A percentile compares a stretch with the other conserved stretches of the same genome.
Evolutionary conservation across 768 basidiomycete species (phyloP).

Genomic region (Rhizopogon vesiculosus): DNA sequence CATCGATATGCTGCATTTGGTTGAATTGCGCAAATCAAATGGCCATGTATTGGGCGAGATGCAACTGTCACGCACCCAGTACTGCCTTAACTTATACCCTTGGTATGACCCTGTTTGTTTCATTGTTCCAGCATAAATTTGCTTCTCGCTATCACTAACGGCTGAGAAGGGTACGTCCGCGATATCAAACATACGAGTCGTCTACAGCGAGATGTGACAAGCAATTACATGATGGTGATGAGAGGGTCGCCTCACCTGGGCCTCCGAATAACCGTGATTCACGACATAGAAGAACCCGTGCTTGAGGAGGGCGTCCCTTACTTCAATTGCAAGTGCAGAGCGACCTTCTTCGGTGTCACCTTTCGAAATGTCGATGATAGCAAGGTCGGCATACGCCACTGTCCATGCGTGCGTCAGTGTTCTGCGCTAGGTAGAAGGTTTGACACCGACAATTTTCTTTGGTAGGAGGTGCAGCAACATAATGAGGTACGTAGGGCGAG

Average conservation of each 20-base stretch:
- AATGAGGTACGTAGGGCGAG: constrained; percentile 31
- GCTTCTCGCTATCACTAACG: constrained; percentile 40
- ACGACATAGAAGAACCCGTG: constrained; percentile 40
- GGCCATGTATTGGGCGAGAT: neutral
- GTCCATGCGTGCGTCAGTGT: constrained; percentile 18
- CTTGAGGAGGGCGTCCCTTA: constrained; percentile 41
- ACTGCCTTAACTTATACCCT: constrained; percentile 48
- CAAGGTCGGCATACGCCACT: constrained; percentile 49
- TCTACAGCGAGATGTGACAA: constrained; percentile 23
- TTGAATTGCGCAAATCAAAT: neutral
- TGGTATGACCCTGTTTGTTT: constrained; percentile 44
- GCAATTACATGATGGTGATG: neutral
- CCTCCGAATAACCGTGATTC: constrained; percentile 34
- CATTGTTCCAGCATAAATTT: constrained; percentile 32
- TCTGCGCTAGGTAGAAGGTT: neutral
- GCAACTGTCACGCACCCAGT: constrained; percentile 33
- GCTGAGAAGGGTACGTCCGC: constrained; percentile 40
- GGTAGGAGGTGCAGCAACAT: constrained; percentile 31
- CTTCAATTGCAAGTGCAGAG: constrained; percentile 31
- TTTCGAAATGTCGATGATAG: constrained; percentile 46
- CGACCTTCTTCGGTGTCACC: constrained; percentile 34
- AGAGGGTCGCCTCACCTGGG: constrained; percentile 20
- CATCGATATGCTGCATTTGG: constrained; percentile 49
- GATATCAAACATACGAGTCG: constrained; percentile 43
- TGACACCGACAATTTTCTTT: constrained; percentile 27